Evolutionary conservation across 2,329 filamentous ascomycete genomes (phyloP), one percentile per base, ranked within the genome.

Genomic region (Fusarium tjaetaba): DNA sequence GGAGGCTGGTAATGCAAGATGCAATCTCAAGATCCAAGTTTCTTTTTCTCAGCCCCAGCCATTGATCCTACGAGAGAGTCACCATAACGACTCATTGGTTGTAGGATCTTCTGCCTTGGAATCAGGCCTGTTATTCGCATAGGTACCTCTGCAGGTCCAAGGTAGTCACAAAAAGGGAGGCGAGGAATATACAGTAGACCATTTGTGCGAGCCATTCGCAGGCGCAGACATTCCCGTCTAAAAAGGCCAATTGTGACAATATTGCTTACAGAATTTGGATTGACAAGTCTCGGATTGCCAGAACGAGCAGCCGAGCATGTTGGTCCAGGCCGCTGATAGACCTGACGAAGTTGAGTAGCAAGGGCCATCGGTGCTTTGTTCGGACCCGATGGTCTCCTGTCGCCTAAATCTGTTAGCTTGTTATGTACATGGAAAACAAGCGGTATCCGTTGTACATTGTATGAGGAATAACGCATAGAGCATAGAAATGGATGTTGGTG

Each of bases 151-250:
- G 75, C 75, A 71, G 51, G 65, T 71, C 43, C 64, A 52, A 77
- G 65, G 61, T 69, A 72, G 65, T 70, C 58, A 71, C 62, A n/a
- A 20, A 26, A 46, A 49, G 51, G n/a, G 57, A 69, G 65, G 63
- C 49, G 45, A 51, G 61, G 53, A 48, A 45, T 32, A 32, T 62
- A 24, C 57, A 45, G 28, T 22, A 59, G 52, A 61, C 30, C 30
- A 51, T 39, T 66, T 72, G 75, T 72, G 75, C 67, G 70, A 70
- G 64, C 75, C 72, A 73, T 72, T 72, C 53, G 42, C 49, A 60
- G 46, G 42, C 46, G 53, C 20, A 26, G 38, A 45, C 45, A 49
- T 45, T 45, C 38, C 28, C 7, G 39, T 52, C 24, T 43, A 59
- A 56, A 41, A 11, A 20, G 18, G 20, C 26, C 36, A 39, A 43